Conservation (phyloP, 2,329 filamentous ascomycete species). For the Phialophora expanda region DNA sequence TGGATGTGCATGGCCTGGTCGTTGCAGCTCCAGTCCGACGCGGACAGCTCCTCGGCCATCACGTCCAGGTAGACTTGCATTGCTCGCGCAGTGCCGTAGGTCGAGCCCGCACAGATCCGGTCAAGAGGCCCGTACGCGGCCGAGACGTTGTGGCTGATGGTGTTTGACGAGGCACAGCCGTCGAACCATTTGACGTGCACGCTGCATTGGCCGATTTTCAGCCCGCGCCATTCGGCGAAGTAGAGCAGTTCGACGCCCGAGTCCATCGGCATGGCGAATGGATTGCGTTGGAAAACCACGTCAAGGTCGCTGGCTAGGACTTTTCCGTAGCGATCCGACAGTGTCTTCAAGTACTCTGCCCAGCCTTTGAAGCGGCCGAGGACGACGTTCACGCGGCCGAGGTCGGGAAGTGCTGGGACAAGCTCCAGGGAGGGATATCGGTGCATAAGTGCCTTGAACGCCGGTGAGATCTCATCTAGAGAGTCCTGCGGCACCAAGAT, state of each 20-base stretch:
- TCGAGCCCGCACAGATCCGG: slow-evolving; percentile 20
- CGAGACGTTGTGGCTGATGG: slow-evolving; percentile 10
- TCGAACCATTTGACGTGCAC: slow-evolving; percentile 22
- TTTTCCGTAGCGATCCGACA: slow-evolving; percentile 7
- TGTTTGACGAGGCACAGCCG: slow-evolving; percentile 12
- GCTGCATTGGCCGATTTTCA: slow-evolving; percentile 25
- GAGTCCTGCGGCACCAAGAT: slow-evolving; percentile 54
- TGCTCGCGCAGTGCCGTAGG: slow-evolving; percentile 20
- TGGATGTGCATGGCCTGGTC: slow-evolving; percentile 28
- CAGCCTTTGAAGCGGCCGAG: slow-evolving; percentile 21
- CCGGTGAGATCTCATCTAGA: slow-evolving; percentile 51
- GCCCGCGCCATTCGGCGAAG: slow-evolving; percentile 24
- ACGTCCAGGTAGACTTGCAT: slow-evolving; percentile 20
- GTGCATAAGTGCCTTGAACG: slow-evolving; percentile 51
- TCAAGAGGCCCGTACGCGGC: slow-evolving; percentile 10
- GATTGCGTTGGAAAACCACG: slow-evolving; percentile 24
- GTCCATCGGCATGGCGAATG: slow-evolving; percentile 19
- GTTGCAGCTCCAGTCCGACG: slow-evolving; percentile 11
- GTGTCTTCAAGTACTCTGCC: slow-evolving; percentile 10
- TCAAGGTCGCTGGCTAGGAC: slow-evolving; percentile 20
- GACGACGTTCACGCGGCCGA: slow-evolving; percentile 49
- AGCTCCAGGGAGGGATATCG: slow-evolving; percentile 53
- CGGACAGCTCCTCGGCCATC: slow-evolving; percentile 15
- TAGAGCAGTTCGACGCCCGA: slow-evolving; percentile 16
- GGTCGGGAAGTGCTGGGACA: slow-evolving; percentile 55